Evolutionary conservation across 768 basidiomycete species (phyloP), one percentile per base, ranked within the genome.

Genomic region (Thelephora ganbajun): DNA sequence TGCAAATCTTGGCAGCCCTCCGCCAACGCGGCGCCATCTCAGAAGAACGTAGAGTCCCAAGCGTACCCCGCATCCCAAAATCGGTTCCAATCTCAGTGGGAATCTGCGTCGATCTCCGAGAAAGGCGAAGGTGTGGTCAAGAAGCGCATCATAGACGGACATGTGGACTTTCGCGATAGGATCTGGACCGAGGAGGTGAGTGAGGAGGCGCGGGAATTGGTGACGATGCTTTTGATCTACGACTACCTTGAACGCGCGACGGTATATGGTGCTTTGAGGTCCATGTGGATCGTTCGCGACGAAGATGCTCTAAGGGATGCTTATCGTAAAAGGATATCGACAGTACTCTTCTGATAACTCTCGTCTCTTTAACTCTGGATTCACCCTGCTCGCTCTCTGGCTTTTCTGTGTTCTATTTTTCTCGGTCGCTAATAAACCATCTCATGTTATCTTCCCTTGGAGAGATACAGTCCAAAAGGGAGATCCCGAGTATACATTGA

Each of bases 261-360:
- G 0, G 76, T 85, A 23, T 59, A 71, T 34, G 62, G 64, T 49
- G 83, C 86, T 2, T 65, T 88, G 44, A 59, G 70, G 50, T 76
- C 74, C 59, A 52, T 55, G 23, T 91, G 87, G 87, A 86, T 91
- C 50, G 56, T 59, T 18, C 69, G 64, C 33, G 85, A 89, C 55
- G 57, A 76, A 23, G 61, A 70, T 20, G 76, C 79, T 45, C 68
- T 91, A 45, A 70, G 79, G 50, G 63, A 63, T 18, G 71, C 79
- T 16, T 88, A 85, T 62, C 66, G 65, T 4, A 30, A 30, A 30
- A 30, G 26, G 26, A 30, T 30, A 4, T 30, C 26, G 26, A 30
- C 26, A 9, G 4, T 30, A 9, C 26, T 30, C 9, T 30, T 30
- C 26, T 30, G 26, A 30, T 30, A 30, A 30, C 9, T 30, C 26